Percentiles rank a stretch among this genome's conserved stretches.
Evolutionary conservation across 2,329 filamentous ascomycete genomes (phyloP).

Genomic region (Amphichorda felina): DNA sequence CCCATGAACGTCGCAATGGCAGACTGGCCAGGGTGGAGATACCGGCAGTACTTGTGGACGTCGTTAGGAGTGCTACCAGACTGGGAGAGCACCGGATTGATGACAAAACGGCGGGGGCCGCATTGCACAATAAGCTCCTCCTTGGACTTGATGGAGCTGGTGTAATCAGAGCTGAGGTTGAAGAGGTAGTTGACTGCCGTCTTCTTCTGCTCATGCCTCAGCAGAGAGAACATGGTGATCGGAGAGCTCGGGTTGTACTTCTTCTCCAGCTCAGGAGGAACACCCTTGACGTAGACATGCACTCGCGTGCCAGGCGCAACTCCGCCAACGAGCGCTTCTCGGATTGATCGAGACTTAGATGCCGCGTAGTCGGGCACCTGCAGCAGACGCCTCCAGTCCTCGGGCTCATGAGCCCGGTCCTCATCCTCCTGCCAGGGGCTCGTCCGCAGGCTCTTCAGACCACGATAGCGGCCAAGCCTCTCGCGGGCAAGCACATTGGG

Average conservation of each 20-base stretch:
- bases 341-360: conserved; percentile 61
- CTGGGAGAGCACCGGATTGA: conserved; percentile 85
- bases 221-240: conserved; percentile 69
- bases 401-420: conserved; percentile 75
- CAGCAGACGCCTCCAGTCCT: conserved; percentile 78
- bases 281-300: conserved; percentile 56
- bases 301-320: conserved; percentile 77
- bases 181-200: conserved; percentile 84
- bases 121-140: conserved; percentile 86
- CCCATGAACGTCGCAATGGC: conserved; percentile 84
- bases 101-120: conserved; percentile 72
- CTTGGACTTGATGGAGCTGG: conserved; percentile 76
- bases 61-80: conserved; percentile 88
- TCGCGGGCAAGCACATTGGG: conserved; percentile 80
- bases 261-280: conserved; percentile 29
- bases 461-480: conserved; percentile 74
- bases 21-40: conserved; percentile 79
- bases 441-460: conserved; percentile 80
- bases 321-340: conserved; percentile 82
- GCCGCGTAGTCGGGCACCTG: conserved; percentile 85
- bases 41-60: conserved; percentile 93
- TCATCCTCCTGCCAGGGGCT: conserved; percentile 84
- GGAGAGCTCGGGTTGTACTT: conserved; percentile 42
- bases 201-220: conserved; percentile 91
- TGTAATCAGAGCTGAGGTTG: conserved; percentile 66